Evolutionary conservation across 805 yeast genomes (phyloP), one percentile per base, ranked within the genome.

Genomic region (Saccharomycopsis fibuligera): DNA sequence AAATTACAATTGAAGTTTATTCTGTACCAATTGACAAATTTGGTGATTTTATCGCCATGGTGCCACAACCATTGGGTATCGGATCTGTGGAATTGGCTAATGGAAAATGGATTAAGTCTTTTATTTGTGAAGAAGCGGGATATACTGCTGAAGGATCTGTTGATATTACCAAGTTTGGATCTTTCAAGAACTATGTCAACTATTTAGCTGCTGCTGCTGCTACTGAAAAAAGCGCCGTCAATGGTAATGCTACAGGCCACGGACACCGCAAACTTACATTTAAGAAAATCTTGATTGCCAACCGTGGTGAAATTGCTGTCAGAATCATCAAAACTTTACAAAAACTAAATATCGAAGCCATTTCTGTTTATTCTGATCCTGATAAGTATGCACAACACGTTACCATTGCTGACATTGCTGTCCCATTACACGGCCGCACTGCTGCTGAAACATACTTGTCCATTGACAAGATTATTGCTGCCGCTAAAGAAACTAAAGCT

Each of bases 251-350:
- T n/a, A n/a, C n/a, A n/a, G n/a, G n/a, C n/a, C n/a, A n/a, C n/a
- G 14, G 51, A 70, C 47, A 50, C 63, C 58, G 39, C 49, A 44
- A 42, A 35, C 35, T 48, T 14, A 33, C 54, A 5, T 49, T 52
- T 33, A 52, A 49, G 19, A 46, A 37, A 30, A 96, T 91, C n/a
- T 74, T 91, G 48, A 93, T 91, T 47, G 98, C 98, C 36, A 91
- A 91, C 71, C 79, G 99, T 68, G 98, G 98, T 64, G 99, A 91
- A 68, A 91, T 91, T 60, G 97, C 99, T 2, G 97, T 90, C 27
- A 74, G 99, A 60, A 88, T 93, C 58, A 88, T 91, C 61, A 83
- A 78, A 62, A 90, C 99, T 17, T 72, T 91, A 62, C 86, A 86
- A 65, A 83, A 83, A 64, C 64, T 93, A 55, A 79, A 79, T 3